Percentiles rank a stretch among this genome's conserved stretches.
Conservation (phyloP, 768 basidiomycete genomes). For the Gautieria morchelliformis region DNA sequence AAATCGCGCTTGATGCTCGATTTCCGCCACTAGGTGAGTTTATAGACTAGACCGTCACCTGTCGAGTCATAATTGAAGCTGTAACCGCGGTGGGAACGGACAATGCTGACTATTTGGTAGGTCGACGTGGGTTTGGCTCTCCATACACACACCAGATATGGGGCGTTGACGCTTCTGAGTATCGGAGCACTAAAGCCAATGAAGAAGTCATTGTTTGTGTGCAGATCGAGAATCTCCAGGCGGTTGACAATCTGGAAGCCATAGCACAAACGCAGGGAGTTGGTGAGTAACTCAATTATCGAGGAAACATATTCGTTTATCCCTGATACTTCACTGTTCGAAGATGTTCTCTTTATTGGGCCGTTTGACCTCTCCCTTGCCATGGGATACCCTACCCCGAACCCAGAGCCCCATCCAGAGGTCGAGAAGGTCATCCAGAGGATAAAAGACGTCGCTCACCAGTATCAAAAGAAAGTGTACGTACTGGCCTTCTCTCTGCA, state of each 20-base stretch:
- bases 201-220: slow-evolving; percentile 46
- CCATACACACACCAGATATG: slow-evolving; percentile 52
- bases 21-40: slow-evolving; percentile 39
- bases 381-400: slow-evolving; percentile 49
- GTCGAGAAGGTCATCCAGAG: slow-evolving; percentile 50
- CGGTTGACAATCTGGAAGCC: slow-evolving; percentile 45
- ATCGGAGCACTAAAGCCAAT: slow-evolving; percentile 22
- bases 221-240: slow-evolving; percentile 60
- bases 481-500: slow-evolving; percentile 1
- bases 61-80: background rate
- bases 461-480: slow-evolving; percentile 56
- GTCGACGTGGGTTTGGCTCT: slow-evolving; percentile 56
- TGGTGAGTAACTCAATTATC: slow-evolving; percentile 25
- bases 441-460: slow-evolving; percentile 40
- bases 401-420: slow-evolving; percentile 55
- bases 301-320: slow-evolving; percentile 33
- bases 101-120: slow-evolving; percentile 14
- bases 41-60: background rate
- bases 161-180: slow-evolving; percentile 18
- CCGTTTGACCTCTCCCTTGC: slow-evolving; percentile 61
- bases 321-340: slow-evolving; percentile 17
- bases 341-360: slow-evolving; percentile 52
- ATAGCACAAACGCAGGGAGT: slow-evolving; percentile 27
- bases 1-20: slow-evolving; percentile 45
- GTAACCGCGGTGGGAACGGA: background rate